Base-by-base conservation (phyloP, 2,329 filamentous ascomycete genomes). In the Aspergillus awamori region DNA sequence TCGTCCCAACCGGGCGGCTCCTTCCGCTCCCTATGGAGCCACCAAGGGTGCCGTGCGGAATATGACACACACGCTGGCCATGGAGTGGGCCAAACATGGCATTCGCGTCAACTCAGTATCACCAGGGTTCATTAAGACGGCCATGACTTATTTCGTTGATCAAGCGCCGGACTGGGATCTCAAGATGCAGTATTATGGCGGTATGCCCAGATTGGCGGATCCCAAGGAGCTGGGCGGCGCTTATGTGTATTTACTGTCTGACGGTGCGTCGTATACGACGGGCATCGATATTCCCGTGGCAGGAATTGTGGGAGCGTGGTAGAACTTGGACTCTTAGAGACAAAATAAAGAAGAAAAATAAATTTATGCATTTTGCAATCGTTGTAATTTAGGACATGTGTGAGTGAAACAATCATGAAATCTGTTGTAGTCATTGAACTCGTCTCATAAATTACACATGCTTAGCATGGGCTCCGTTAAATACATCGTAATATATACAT, bases 111-210 rank as follows among this genome's bases (percentile, higher is more conserved):
- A 83, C 72, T 74, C 71, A 36, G 74, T 92, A 38, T 65, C 57
- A 3, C 64, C 66, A 0, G 64, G 66, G 7, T 60, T 69, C 17
- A 65, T 67, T 4, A 67, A 69, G 13, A 69, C 66, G 1, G 75
- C 74, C 8, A 81, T 82, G 79, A 81, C 79, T 2, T 82, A 82
- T 67, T 83, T 78, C 67, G 77, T 84, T 2, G 79, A 81, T 24
- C 75, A 76, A 52, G 76, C 79, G 48, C 75, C 79, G 0, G 82
- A 84, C 62, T 84, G 81, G 80, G 79, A 82, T 47, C 69, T 80
- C 60, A 82, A 84, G 73, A 76, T 84, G 67, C 79, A 82, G 70
- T 84, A 84, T 66, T 84, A 84, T 67, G 81, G 82, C 7, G 83
- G 82, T 1, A 82, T 85, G 74, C 81, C 81, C 2, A 72, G 83